These are phyloP conservation scores for Nannochloris sp. DNA, from an alignment of 139 green algal species.

Conservation along the genomic window DNA sequence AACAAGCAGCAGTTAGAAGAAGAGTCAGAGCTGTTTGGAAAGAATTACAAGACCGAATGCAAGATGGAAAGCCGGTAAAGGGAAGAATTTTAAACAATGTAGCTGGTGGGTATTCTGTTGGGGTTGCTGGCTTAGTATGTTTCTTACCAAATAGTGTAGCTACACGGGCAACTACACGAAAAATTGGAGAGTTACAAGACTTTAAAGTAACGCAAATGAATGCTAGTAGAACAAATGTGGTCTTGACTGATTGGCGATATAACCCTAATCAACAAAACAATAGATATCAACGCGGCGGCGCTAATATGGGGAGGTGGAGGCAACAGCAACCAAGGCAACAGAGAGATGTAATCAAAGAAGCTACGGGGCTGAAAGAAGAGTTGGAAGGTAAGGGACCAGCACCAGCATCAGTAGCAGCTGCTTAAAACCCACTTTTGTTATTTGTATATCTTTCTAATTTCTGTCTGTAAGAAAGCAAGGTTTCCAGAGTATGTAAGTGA, in stretches of 20 bases:
- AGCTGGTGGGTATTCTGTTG: conserved; percentile 30
- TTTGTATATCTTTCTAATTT: no score
- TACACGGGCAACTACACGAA: not conserved
- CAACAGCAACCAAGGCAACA: not conserved
- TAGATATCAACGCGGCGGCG: no score
- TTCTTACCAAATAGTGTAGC: conserved; percentile 24
- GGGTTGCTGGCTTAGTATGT: conserved; percentile 28
- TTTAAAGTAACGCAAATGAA: conserved; percentile 25
- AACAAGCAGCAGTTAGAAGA: conserved; percentile 13
- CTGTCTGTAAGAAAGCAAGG: no score
- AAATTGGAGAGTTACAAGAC: conserved; percentile 30
- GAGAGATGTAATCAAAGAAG: not conserved
- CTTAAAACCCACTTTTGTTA: no score
- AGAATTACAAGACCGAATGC: conserved; percentile 15
- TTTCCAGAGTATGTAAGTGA: no score
- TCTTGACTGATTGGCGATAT: conserved; percentile 14
- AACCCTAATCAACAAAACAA: no score
- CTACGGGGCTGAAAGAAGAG: no score
- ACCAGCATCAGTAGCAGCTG: no score
- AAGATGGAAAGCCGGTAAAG: conserved; percentile 11
- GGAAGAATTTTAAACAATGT: conserved; percentile 33
- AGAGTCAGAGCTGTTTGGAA: conserved; percentile 23
- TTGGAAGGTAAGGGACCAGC: no score
- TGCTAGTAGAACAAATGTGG: not conserved
- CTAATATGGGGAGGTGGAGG: not conserved